Percentiles rank a stretch among this genome's conserved stretches.
phyloP scores from a whole-genome alignment of 208 protist genomes.

The Crithidia acanthocephali region DNA sequence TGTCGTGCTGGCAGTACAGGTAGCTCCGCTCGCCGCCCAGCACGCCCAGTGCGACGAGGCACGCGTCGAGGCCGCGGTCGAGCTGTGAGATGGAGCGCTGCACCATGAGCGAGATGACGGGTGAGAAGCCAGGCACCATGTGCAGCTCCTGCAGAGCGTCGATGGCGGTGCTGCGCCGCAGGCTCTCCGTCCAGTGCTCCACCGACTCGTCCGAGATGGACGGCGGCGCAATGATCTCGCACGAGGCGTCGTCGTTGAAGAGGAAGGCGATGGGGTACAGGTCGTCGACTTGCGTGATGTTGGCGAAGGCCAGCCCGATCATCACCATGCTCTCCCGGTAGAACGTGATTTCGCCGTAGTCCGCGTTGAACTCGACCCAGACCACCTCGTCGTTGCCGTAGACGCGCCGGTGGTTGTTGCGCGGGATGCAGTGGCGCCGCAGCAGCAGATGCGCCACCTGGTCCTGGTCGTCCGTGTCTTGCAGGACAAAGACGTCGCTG shows the following conservation, averaged over 20 bases:
- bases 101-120: constrained; percentile 71
- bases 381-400: constrained; percentile 88
- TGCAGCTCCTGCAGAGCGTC: constrained; percentile 85
- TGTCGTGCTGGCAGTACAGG: constrained; percentile 82
- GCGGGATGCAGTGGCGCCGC: constrained; percentile 70
- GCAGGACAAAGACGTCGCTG: constrained; percentile 84
- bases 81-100: constrained; percentile 63
- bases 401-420: constrained; percentile 73
- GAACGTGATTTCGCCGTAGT: constrained; percentile 83
- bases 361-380: constrained; percentile 91
- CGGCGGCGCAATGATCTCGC: constrained; percentile 77
- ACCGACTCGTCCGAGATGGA: constrained; percentile 52
- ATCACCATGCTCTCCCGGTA: constrained; percentile 88
- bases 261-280: constrained; percentile 88
- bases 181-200: constrained; percentile 51
- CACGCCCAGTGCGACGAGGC: constrained; percentile 74
- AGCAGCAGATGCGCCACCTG: constrained; percentile 83
- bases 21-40: constrained; percentile 87
- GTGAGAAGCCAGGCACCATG: constrained; percentile 58
- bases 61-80: constrained; percentile 70
- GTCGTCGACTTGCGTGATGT: constrained; percentile 72
- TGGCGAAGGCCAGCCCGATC: constrained; percentile 88
- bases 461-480: constrained; percentile 89
- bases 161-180: constrained; percentile 74
- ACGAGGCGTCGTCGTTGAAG: constrained; percentile 90